phyloP scores from a whole-genome alignment of 1,284 basidiomycete species.

The Austroboletus niveus region DNA sequence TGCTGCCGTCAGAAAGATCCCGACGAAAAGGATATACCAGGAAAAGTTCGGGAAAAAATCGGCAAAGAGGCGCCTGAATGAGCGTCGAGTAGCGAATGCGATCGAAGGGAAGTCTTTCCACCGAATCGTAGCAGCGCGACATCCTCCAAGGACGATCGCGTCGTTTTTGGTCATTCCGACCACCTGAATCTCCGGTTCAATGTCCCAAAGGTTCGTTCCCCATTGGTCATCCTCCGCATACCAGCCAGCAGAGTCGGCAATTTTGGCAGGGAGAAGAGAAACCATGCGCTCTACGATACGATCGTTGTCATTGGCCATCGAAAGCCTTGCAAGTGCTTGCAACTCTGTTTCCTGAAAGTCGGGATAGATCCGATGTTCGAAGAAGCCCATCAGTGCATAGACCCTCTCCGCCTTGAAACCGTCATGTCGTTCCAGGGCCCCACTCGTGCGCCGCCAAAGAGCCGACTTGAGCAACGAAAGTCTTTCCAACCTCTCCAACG shows the following conservation, averaged over 20 bases:
- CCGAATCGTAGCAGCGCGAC: constrained; percentile 21
- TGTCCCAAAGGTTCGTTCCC: constrained; percentile 26
- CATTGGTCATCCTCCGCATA: constrained; percentile 21
- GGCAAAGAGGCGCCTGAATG: constrained; percentile 16
- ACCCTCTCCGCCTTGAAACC: constrained; percentile 20
- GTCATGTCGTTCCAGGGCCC: background rate
- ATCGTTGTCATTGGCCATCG: constrained; percentile 30
- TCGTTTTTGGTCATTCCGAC: constrained; percentile 24
- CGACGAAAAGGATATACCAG: constrained; percentile 7
- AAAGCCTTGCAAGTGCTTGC: constrained; percentile 25
- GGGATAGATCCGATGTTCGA: constrained; percentile 27
- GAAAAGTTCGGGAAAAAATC: constrained; percentile 7
- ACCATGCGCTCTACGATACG: constrained; percentile 27
- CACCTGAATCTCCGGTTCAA: constrained; percentile 24
- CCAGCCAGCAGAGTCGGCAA: constrained; percentile 10
- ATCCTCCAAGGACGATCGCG: constrained; percentile 27
- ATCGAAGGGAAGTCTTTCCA: constrained; percentile 28
- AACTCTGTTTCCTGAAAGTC: constrained; percentile 20
- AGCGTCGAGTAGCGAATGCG: constrained; percentile 17
- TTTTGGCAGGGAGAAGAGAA: constrained; percentile 15
- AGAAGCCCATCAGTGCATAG: constrained; percentile 30
- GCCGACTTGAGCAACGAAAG: constrained; percentile 23
- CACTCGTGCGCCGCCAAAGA: constrained; percentile 19
- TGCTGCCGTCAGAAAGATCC: background rate
- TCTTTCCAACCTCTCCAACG: constrained; percentile 28